A percentile compares a stretch with the other conserved stretches of the same genome.
These are phyloP conservation scores for Cyberlindnera bimundalis DNA, from an alignment of 805 yeast species.

Conservation along the genomic window DNA sequence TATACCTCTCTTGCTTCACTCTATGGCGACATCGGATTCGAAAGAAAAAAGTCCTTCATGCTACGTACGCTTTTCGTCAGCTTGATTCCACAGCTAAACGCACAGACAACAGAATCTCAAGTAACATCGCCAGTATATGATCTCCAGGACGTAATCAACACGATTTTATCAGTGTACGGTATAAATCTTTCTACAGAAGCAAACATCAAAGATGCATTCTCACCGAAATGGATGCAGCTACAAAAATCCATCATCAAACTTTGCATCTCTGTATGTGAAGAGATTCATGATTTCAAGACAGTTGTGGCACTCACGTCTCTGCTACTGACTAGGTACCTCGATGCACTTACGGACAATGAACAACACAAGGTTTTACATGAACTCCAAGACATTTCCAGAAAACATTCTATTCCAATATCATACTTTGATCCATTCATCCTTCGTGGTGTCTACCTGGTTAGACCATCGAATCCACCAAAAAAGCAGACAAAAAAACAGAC, in stretches of 20 bases:
- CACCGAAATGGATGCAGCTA: conserved; percentile 50
- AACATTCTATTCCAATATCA: conserved; percentile 28
- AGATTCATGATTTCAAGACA: conserved; percentile 43
- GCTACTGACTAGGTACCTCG: conserved; percentile 52
- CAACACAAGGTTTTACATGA: conserved; percentile 42
- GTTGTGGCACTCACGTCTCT: conserved; percentile 47
- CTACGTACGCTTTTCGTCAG: conserved; percentile 60
- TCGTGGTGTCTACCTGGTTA: conserved; percentile 42
- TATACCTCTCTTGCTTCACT: conserved; percentile 64
- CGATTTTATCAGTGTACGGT: conserved; percentile 52
- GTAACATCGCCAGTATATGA: conserved; percentile 18
- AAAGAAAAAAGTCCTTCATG: conserved; percentile 67
- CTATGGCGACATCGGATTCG: conserved; percentile 56
- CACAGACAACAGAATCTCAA: background rate
- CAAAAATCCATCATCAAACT: conserved; percentile 54
- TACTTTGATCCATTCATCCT: conserved; percentile 78
- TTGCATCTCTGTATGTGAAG: conserved; percentile 51
- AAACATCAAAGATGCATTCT: conserved; percentile 24
- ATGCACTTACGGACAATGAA: conserved; percentile 53
- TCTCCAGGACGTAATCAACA: conserved; percentile 43
- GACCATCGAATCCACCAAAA: conserved; percentile 26
- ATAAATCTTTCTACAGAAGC: conserved; percentile 40
- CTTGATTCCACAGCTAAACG: conserved; percentile 38
- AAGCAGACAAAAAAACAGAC: conserved; percentile 13
- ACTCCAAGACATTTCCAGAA: conserved; percentile 30